Evolutionary conservation across 2,329 filamentous ascomycete species (phyloP).

Genomic region (Trichophyton benhamiae): DNA sequence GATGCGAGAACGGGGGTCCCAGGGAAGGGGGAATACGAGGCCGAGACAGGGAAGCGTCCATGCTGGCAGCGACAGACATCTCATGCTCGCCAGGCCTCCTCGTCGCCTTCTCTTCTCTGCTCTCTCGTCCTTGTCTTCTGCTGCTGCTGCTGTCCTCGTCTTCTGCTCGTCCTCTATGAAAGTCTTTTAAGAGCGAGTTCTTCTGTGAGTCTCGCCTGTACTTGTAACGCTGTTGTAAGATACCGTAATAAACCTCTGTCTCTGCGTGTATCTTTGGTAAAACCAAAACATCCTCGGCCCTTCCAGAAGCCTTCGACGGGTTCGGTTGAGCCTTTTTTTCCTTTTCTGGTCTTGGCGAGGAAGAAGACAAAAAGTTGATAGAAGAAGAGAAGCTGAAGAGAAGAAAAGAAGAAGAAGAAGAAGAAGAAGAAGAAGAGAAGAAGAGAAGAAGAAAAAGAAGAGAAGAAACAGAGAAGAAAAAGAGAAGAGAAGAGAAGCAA

Average conservation of each 20-base stretch:
- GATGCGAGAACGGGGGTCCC: background rate
- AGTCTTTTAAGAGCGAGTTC: background rate
- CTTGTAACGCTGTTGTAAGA: background rate
- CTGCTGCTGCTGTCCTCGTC: background rate
- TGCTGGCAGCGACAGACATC: background rate
- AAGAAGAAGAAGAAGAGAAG: too few species aligned
- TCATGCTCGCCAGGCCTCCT: too few species aligned
- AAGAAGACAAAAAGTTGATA: too few species aligned
- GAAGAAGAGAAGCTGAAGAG: too few species aligned
- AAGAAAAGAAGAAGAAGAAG: too few species aligned
- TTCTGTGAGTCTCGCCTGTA: background rate
- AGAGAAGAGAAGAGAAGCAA: too few species aligned
- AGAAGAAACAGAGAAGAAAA: too few species aligned
- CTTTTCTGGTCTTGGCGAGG: too few species aligned
- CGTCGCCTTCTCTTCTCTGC: too few species aligned
- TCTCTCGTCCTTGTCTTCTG: too few species aligned
- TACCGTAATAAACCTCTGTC: background rate
- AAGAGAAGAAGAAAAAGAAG: too few species aligned
- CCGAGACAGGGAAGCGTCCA: background rate
- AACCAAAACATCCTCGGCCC: background rate
- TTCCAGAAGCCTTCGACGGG: background rate
- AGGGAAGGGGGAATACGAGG: background rate
- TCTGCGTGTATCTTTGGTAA: background rate
- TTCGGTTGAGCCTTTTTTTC: background rate
- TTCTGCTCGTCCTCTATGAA: background rate